phyloP scores from a whole-genome alignment of 164 flowering plant species.

The Berberis vulgaris region DNA sequence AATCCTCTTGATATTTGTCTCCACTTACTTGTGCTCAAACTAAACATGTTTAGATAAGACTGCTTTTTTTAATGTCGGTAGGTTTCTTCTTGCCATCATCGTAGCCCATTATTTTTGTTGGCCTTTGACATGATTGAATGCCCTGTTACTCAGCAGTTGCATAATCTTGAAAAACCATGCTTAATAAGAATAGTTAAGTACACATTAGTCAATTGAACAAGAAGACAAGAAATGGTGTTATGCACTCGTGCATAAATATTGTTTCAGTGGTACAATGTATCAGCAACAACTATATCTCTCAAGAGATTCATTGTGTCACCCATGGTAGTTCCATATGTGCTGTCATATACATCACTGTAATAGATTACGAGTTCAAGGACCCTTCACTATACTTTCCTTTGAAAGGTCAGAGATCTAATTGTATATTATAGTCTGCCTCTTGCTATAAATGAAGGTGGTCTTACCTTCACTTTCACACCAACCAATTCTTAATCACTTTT shows the following conservation, averaged over 20 bases:
- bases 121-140: neutral
- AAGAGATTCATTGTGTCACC: constrained; percentile 10
- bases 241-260: constrained; percentile 5
- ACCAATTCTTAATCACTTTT: neutral
- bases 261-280: neutral
- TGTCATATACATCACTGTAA: constrained; percentile 3
- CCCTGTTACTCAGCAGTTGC: neutral
- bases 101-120: neutral
- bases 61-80: neutral
- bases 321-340: constrained; percentile 5
- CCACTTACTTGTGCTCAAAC: neutral
- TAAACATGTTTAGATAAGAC: neutral
- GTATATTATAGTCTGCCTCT: neutral
- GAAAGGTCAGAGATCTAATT: constrained; percentile 4
- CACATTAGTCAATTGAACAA: neutral
- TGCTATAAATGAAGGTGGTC: constrained; percentile 2
- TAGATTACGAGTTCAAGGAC: neutral
- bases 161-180: neutral
- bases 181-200: neutral
- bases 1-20: neutral
- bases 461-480: constrained; percentile 1
- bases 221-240: constrained; percentile 8
- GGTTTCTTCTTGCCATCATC: neutral
- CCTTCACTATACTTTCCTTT: constrained; percentile 12
- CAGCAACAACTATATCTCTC: constrained; percentile 3